Evolutionary conservation across 768 basidiomycete genomes (phyloP).

Genomic region (Termitomyces titanicus): DNA sequence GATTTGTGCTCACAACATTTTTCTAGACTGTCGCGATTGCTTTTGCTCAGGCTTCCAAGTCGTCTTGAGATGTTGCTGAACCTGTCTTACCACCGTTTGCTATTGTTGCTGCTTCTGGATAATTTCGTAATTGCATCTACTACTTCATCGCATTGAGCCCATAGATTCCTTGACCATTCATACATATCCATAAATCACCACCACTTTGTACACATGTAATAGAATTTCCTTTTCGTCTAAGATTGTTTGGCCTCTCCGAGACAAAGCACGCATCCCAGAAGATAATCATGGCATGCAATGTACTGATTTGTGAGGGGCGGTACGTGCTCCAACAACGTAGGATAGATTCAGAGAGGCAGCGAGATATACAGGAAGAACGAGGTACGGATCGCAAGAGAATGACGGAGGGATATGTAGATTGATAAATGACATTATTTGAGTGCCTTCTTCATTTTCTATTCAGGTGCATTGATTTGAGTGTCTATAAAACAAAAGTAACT

Average conservation of each 20-base stretch:
- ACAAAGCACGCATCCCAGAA: too few relatives aligned
- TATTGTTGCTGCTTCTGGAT: constrained; percentile 12
- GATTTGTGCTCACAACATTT: constrained; percentile 11
- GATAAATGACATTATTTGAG: constrained; percentile 48
- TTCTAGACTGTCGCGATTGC: constrained; percentile 78
- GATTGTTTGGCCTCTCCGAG: not conserved
- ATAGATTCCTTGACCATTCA: constrained; percentile 8
- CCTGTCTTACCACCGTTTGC: not conserved
- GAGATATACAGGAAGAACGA: too few relatives aligned
- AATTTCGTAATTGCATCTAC: constrained; percentile 8
- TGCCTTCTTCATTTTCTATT: constrained; percentile 80
- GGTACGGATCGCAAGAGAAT: not conserved
- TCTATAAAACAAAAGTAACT: not conserved
- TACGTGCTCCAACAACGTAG: not conserved
- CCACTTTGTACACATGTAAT: constrained; percentile 14
- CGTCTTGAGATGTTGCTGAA: constrained; percentile 17
- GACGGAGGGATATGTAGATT: not conserved
- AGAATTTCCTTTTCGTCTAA: constrained; percentile 10
- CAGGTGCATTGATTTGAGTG: not conserved
- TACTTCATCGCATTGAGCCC: constrained; percentile 2
- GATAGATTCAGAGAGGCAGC: not conserved
- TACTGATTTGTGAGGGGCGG: not conserved
- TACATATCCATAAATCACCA: constrained; percentile 4
- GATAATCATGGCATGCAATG: too few relatives aligned
- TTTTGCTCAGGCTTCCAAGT: constrained; percentile 72